Conservation (phyloP, 2,329 filamentous ascomycete genomes). For the Colletotrichum sp. region DNA sequence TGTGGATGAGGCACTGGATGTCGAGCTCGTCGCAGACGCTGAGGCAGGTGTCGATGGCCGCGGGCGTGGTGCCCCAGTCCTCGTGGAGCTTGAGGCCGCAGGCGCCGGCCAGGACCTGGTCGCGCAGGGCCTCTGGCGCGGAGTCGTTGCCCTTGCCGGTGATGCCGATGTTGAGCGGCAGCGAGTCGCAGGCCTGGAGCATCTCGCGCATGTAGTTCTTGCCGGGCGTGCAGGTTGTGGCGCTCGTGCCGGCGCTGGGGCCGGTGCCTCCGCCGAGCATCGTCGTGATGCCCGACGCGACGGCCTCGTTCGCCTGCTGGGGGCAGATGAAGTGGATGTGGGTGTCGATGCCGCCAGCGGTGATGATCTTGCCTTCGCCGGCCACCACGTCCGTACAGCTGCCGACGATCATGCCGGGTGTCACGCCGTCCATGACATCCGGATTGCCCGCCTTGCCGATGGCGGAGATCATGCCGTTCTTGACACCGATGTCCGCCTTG, state of each 20-base stretch:
- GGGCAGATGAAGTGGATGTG: slow-evolving; percentile 97
- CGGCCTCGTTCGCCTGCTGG: slow-evolving; percentile 83
- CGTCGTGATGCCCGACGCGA: slow-evolving; percentile 87
- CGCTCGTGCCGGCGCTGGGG: slow-evolving; percentile 86
- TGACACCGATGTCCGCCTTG: slow-evolving; percentile 96
- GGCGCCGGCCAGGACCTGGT: slow-evolving; percentile 83
- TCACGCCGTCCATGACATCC: slow-evolving; percentile 93
- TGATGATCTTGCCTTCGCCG: slow-evolving; percentile 88
- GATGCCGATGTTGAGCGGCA: slow-evolving; percentile 89
- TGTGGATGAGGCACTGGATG: slow-evolving; percentile 93
- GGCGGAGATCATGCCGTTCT: slow-evolving; percentile 81
- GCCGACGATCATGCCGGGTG: slow-evolving; percentile 79
- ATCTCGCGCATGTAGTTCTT: slow-evolving; percentile 84
- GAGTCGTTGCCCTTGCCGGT: slow-evolving; percentile 95
- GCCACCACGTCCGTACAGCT: slow-evolving; percentile 92
- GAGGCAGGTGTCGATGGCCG: slow-evolving; percentile 88
- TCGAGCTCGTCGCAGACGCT: slow-evolving; percentile 88
- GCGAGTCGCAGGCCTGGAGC: slow-evolving; percentile 81
- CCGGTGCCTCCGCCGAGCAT: slow-evolving; percentile 91
- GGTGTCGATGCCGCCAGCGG: slow-evolving; percentile 86
- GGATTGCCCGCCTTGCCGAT: slow-evolving; percentile 97
- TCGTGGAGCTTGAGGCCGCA: slow-evolving; percentile 95
- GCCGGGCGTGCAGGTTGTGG: slow-evolving; percentile 92
- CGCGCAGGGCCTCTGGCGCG: slow-evolving; percentile 70
- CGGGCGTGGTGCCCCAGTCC: slow-evolving; percentile 92